Conservation (phyloP, 768 basidiomycete genomes). For the Podaxis mareebaensis region DNA sequence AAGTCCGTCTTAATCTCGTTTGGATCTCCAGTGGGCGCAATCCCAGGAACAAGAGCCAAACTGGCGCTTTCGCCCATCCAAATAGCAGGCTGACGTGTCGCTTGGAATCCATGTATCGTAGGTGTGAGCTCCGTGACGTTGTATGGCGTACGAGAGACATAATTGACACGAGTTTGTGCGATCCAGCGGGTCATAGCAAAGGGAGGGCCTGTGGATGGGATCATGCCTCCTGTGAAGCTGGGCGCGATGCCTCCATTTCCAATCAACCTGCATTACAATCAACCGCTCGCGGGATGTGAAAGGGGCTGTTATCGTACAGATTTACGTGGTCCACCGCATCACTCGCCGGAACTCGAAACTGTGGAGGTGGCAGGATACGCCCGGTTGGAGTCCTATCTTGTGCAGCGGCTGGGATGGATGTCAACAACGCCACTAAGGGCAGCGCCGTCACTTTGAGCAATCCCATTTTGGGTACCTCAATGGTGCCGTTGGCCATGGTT, state of each 20-base stretch:
- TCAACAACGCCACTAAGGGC: neutral
- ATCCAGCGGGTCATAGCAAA: conserved; percentile 89
- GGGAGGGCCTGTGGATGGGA: conserved; percentile 71
- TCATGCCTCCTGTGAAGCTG: conserved; percentile 74
- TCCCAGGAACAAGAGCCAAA: conserved; percentile 61
- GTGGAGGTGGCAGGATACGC: conserved; percentile 11
- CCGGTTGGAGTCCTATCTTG: conserved; percentile 10
- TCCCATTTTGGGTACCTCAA: neutral
- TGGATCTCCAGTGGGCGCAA: conserved; percentile 21
- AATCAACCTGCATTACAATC: conserved; percentile 44
- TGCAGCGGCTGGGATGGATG: neutral
- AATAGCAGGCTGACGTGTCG: conserved; percentile 81
- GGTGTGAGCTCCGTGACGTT: conserved; percentile 43
- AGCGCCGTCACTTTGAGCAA: neutral
- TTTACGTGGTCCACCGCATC: conserved; percentile 12
- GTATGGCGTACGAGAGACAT: conserved; percentile 69
- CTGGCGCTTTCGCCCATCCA: conserved; percentile 85
- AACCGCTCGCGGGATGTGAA: neutral
- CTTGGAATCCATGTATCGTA: conserved; percentile 64
- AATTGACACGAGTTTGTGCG: conserved; percentile 74
- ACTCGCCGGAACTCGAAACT: conserved; percentile 12
- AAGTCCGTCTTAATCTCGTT: conserved; percentile 4
- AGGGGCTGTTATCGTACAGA: neutral
- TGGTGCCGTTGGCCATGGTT: neutral
- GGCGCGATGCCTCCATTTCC: conserved; percentile 73